phyloP scores from a whole-genome alignment of 148 eudicot genomes.

The Salicornia ramosissima region DNA sequence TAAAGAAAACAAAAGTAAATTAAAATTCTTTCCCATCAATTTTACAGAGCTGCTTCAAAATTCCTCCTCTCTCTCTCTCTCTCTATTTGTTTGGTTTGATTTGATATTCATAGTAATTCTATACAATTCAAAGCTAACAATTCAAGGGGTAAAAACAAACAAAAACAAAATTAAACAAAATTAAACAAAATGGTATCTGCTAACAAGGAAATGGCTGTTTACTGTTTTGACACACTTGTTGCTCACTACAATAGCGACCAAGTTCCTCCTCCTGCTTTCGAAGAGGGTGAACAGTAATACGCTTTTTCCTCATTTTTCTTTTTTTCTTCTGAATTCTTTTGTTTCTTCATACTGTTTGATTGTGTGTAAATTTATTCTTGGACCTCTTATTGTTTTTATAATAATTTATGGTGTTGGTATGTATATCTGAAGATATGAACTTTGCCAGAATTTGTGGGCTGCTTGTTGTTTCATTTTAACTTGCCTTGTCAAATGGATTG shows the following conservation, averaged over 20 bases:
- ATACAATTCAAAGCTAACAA: too few species aligned
- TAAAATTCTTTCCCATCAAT: background rate
- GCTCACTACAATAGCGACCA: conserved; percentile 72
- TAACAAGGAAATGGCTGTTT: conserved; percentile 76
- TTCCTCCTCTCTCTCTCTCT: background rate
- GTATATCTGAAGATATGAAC: background rate
- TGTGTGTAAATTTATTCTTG: too few species aligned
- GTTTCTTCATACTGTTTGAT: background rate
- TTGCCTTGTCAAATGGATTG: too few species aligned
- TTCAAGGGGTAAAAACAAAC: too few species aligned
- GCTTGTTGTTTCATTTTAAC: background rate
- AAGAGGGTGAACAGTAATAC: conserved; percentile 65
- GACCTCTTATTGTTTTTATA: too few species aligned
- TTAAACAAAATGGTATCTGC: conserved; percentile 62
- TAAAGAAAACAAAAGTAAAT: too few species aligned
- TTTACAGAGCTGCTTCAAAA: background rate
- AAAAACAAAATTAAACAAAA: background rate
- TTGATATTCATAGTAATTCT: background rate
- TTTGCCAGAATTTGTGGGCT: background rate
- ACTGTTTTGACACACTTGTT: conserved; percentile 79
- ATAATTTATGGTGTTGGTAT: background rate
- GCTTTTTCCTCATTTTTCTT: background rate
- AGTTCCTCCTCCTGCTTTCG: conserved; percentile 77
- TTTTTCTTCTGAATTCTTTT: too few species aligned
- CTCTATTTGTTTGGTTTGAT: background rate